A percentile compares a stretch with the other conserved stretches of the same genome.
phyloP scores from a whole-genome alignment of 176 grass and related monocot species.

The Eleusine indica region DNA sequence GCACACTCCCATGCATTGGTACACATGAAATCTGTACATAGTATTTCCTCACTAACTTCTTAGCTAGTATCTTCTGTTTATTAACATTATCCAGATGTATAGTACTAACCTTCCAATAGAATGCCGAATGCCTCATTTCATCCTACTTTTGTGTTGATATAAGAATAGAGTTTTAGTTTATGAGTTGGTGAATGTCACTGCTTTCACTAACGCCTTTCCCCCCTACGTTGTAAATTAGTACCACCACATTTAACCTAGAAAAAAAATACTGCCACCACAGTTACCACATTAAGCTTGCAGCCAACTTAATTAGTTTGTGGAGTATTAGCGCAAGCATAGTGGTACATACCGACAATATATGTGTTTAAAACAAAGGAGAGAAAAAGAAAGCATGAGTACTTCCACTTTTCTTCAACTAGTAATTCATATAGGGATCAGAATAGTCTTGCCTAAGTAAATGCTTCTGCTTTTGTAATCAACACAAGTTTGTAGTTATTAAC shows the following conservation, averaged over 20 bases:
- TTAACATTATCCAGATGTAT: slow-evolving; percentile 51
- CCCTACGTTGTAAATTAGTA: not conserved
- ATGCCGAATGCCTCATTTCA: slow-evolving; percentile 53
- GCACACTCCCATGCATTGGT: slow-evolving; percentile 14
- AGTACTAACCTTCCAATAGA: slow-evolving; percentile 50
- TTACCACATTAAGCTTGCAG: not conserved
- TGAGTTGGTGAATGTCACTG: not conserved
- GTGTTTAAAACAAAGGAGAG: no score
- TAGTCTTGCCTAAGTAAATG: not conserved
- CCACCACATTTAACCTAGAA: no score
- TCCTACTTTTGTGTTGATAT: slow-evolving; percentile 23
- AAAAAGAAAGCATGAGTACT: not conserved
- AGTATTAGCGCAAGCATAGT: not conserved
- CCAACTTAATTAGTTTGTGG: not conserved
- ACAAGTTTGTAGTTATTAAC: slow-evolving; percentile 11
- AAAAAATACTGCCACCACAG: not conserved
- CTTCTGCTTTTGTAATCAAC: not conserved
- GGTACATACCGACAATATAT: not conserved
- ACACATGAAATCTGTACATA: slow-evolving; percentile 63
- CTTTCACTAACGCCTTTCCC: not conserved
- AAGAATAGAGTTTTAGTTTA: not conserved
- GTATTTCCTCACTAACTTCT: slow-evolving; percentile 41
- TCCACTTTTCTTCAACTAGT: not conserved
- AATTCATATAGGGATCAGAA: not conserved
- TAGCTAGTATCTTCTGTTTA: slow-evolving; percentile 39